Evolutionary conservation across 208 protist genomes (phyloP).

Genomic region (Leishmania guyanensis): DNA sequence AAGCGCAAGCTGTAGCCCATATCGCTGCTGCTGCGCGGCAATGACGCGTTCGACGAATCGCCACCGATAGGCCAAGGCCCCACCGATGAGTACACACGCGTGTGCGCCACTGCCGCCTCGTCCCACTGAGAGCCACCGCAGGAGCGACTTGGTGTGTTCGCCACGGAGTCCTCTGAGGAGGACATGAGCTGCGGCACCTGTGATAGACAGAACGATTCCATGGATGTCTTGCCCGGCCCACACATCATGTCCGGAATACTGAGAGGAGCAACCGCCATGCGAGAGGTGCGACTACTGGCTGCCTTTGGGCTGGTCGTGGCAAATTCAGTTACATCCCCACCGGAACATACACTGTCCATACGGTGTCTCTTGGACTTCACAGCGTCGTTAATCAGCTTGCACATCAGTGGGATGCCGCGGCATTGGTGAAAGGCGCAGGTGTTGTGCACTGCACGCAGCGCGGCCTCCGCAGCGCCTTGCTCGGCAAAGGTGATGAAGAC

Average conservation of each 20-base stretch:
- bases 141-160: constrained; percentile 21
- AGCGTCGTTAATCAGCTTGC: constrained; percentile 28
- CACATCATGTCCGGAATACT: not conserved
- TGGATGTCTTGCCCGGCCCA: constrained; percentile 8
- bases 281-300: not conserved
- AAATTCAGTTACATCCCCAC: not conserved
- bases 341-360: not conserved
- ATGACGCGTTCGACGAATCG: constrained; percentile 20
- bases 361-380: constrained; percentile 22
- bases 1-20: constrained; percentile 23
- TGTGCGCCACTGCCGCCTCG: not conserved
- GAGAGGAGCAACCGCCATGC: not conserved
- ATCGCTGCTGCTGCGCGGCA: constrained; percentile 17
- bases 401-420: constrained; percentile 39
- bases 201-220: constrained; percentile 11
- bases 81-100: not conserved
- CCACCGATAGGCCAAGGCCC: constrained; percentile 6
- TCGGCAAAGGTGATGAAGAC: constrained; percentile 54
- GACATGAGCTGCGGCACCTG: constrained; percentile 9
- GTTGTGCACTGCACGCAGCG: constrained; percentile 44
- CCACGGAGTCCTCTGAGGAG: constrained; percentile 9
- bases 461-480: constrained; percentile 34
- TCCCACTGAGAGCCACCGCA: constrained; percentile 21
- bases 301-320: not conserved
- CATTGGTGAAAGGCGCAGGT: constrained; percentile 41